Evolutionary conservation across 179 eudicot species (phyloP), one percentile per base, ranked within the genome.

Genomic region (Pouteria campechiana): DNA sequence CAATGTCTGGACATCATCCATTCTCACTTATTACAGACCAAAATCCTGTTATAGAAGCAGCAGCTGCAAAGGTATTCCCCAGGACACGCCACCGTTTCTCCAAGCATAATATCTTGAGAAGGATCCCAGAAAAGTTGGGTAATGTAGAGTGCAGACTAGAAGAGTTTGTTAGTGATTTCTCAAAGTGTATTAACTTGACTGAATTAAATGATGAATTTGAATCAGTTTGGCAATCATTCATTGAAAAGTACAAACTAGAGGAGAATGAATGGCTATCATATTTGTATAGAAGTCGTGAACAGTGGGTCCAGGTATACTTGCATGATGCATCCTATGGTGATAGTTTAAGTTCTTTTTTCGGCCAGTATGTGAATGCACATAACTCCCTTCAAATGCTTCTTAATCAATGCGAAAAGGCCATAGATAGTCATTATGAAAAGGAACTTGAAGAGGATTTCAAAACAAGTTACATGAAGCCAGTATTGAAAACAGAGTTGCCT

Each of bases 401-500:
- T 57, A 70, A 68, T 59, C 58, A 65, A 12, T 80, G 77, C 36
- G 79, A 80, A 51, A 74, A 70, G 32, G 84, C 81, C 25, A 17
- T 68, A 8, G 76, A 69, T 28, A 73, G 85, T 46, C 75, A 81
- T 14, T 63, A 59, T 50, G 90, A 77, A 50, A 77, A 70, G 56
- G 85, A 80, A 67, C 72, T 74, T 41, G 74, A 77, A 61, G 85
- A 84, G 3, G 90, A 76, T 63, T 63, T 61, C 44, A 83, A 80
- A 38, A 70, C 81, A 7, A 59, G 63, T 61, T 67, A 72, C 40
- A 50, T 52, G 24, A 45, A 69, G 23, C 85, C 85, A 44, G 31
- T 57, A 32, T 61, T 74, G 29, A 77, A 64, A 62, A 77, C 85
- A 16, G 84, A 84, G 37, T 80, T 84, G 47, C 90, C 85, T 0